phyloP scores from a whole-genome alignment of 2,329 filamentous ascomycete genomes.

The Trichophyton benhamiae region DNA sequence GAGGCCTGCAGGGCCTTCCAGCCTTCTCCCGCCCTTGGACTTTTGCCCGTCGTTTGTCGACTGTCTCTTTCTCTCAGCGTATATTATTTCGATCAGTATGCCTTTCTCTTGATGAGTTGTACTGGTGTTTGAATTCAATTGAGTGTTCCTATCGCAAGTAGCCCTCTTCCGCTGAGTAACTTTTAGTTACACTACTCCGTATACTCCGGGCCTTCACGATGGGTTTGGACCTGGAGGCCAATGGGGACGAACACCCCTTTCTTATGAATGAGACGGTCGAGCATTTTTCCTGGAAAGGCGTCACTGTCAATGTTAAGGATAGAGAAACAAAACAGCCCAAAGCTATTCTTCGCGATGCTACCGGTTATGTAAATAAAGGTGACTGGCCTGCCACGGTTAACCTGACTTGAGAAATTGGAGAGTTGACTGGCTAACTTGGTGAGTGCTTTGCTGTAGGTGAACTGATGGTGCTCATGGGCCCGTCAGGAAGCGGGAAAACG shows the following conservation, averaged over 20 bases:
- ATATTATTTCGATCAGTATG: not conserved
- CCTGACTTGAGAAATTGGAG: not conserved
- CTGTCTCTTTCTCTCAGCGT: not conserved
- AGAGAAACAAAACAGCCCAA: conserved; percentile 51
- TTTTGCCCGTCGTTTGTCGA: not conserved
- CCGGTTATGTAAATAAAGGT: conserved; percentile 54
- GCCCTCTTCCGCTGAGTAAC: not conserved
- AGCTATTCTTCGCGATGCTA: conserved; percentile 50
- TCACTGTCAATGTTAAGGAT: conserved; percentile 63
- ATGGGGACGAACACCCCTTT: conserved; percentile 19
- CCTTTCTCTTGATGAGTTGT: not conserved
- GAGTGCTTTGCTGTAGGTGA: conserved; percentile 40
- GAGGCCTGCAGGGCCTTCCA: not conserved
- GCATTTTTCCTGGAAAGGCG: conserved; percentile 52
- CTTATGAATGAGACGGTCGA: conserved; percentile 49
- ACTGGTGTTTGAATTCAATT: not conserved
- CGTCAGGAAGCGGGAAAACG: conserved; percentile 63
- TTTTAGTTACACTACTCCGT: not conserved
- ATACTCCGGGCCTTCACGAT: not conserved
- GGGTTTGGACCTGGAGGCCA: conserved; percentile 21
- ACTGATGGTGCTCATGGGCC: conserved; percentile 70
- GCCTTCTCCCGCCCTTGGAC: not conserved
- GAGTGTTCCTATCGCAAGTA: not conserved
- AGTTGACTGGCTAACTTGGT: not conserved
- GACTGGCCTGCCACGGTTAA: conserved; percentile 15